Evolutionary conservation across 2,329 filamentous ascomycete genomes (phyloP).

Genomic region (Aspergillus vadensis): DNA sequence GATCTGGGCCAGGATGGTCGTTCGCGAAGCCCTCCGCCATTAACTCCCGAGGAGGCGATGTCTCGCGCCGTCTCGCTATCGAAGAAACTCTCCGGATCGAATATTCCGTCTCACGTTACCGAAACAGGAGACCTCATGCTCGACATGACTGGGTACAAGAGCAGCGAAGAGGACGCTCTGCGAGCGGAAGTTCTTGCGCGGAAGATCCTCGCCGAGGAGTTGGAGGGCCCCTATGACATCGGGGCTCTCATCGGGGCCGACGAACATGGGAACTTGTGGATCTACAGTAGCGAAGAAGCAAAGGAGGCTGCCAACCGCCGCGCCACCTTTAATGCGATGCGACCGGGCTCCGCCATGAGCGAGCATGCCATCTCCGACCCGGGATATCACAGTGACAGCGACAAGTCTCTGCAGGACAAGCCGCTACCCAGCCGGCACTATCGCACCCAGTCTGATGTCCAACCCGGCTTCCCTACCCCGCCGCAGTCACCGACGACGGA

Average conservation of each 20-base stretch:
- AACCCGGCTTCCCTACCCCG: constrained; percentile 65
- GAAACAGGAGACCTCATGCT: constrained; percentile 94
- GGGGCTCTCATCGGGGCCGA: constrained; percentile 93
- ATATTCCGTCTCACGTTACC: constrained; percentile 91
- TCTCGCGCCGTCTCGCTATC: constrained; percentile 82
- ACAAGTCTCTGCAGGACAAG: constrained; percentile 68
- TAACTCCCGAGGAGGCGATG: constrained; percentile 73
- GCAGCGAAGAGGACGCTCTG: constrained; percentile 86
- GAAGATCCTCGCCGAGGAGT: constrained; percentile 86
- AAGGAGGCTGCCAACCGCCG: constrained; percentile 81
- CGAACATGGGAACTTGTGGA: constrained; percentile 97
- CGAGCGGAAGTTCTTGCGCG: constrained; percentile 90
- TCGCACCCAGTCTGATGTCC: constrained; percentile 67
- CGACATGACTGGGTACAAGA: constrained; percentile 97
- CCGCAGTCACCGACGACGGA: constrained; percentile 55
- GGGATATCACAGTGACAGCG: constrained; percentile 90
- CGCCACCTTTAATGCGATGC: constrained; percentile 55
- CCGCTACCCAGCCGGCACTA: constrained; percentile 52
- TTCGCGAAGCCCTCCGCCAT: constrained; percentile 75
- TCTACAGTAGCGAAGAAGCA: constrained; percentile 96
- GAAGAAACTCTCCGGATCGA: constrained; percentile 81
- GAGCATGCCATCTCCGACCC: constrained; percentile 89
- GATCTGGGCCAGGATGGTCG: constrained; percentile 40
- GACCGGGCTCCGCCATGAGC: constrained; percentile 54
- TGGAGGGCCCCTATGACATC: constrained; percentile 95